Evolutionary conservation across 2,329 filamentous ascomycete species (phyloP).

Genomic region (Pyrenophora teres): DNA sequence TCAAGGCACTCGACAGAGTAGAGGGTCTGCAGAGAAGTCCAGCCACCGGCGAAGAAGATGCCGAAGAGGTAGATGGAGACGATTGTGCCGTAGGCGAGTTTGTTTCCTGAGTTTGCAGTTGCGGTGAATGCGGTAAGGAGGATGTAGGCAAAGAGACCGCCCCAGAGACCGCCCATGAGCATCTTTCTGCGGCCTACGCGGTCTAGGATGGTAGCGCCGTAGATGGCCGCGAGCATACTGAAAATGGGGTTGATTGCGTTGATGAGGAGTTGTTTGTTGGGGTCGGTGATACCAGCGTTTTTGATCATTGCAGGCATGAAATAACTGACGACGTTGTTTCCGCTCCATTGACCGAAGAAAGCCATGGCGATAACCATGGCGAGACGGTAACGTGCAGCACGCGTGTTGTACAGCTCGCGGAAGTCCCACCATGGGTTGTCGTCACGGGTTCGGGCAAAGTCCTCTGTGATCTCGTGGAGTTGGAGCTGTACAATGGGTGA

Average conservation of each 20-base stretch:
- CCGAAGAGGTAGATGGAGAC: slow-evolving; percentile 50
- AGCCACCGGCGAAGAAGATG: slow-evolving; percentile 49
- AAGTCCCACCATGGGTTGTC: slow-evolving; percentile 47
- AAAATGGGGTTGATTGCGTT: slow-evolving; percentile 51
- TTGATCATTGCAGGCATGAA: slow-evolving; percentile 39
- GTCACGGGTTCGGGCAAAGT: slow-evolving; percentile 33
- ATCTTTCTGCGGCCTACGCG: slow-evolving; percentile 42
- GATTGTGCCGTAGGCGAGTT: slow-evolving; percentile 46
- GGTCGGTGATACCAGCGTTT: slow-evolving; percentile 44
- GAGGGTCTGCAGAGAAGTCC: slow-evolving; percentile 48
- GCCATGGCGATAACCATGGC: slow-evolving; percentile 49
- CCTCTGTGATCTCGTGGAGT: slow-evolving; percentile 44
- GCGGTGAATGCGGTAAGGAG: slow-evolving; percentile 47
- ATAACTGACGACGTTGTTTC: slow-evolving; percentile 45
- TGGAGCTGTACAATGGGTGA: slow-evolving; percentile 46
- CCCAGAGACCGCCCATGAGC: slow-evolving; percentile 45
- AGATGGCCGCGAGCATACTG: slow-evolving; percentile 46
- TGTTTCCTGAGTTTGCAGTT: slow-evolving; percentile 25
- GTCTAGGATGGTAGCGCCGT: slow-evolving; percentile 46
- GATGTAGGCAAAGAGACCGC: slow-evolving; percentile 42
- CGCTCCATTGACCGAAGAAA: slow-evolving; percentile 50
- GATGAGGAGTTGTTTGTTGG: slow-evolving; percentile 47
- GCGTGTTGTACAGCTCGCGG: slow-evolving; percentile 40
- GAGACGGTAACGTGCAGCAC: slow-evolving; percentile 40
- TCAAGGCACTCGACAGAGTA: slow-evolving; percentile 48